Base-by-base conservation (phyloP, 192 early-diverging fungal species). In the Tieghemiomyces parasiticus region DNA sequence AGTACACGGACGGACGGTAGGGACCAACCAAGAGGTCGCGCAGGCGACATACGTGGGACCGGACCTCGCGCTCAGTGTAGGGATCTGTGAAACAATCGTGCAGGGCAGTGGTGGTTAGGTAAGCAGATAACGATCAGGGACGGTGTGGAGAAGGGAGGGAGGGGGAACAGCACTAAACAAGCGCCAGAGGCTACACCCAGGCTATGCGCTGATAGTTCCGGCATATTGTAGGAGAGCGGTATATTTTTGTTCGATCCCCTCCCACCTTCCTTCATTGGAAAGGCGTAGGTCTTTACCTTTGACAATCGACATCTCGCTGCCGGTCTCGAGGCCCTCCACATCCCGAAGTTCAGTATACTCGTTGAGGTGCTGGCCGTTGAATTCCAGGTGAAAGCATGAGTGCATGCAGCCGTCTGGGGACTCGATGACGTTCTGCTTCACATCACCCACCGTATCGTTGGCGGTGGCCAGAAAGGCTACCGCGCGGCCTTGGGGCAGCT, bases 41-140 rank as follows among this genome's bases (percentile, higher is more conserved):
- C 32, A 95, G 74, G 46, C 92, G 85, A 59, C 74, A 83, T 64
- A 98, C 74, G 63, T 98, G 95, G 35, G 93, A 70, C 33, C 91
- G 84, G 9, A 90, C 84, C 63, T 96, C 95, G 53, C 90, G 85
- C 64, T 96, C 93, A 49, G 83, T 95, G 72, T 94, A 95, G n/a
- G 65, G 76, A 56, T 83, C 87, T 87, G 66, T n/a, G n/a, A n/a
- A n/a, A n/a, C n/a, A n/a, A n/a, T n/a, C n/a, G n/a, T n/a, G n/a
- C n/a, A n/a, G n/a, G n/a, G n/a, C n/a, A n/a, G n/a, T n/a, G n/a
- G n/a, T n/a, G n/a, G n/a, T n/a, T n/a, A n/a, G n/a, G n/a, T n/a
- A n/a, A n/a, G n/a, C n/a, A n/a, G n/a, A n/a, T n/a, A n/a, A n/a
- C n/a, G n/a, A n/a, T n/a, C n/a, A n/a, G n/a, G n/a, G n/a, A n/a